These are phyloP conservation scores for Arabis hirsuta DNA, from an alignment of 345 rosid genomes.

Conservation along the genomic window DNA sequence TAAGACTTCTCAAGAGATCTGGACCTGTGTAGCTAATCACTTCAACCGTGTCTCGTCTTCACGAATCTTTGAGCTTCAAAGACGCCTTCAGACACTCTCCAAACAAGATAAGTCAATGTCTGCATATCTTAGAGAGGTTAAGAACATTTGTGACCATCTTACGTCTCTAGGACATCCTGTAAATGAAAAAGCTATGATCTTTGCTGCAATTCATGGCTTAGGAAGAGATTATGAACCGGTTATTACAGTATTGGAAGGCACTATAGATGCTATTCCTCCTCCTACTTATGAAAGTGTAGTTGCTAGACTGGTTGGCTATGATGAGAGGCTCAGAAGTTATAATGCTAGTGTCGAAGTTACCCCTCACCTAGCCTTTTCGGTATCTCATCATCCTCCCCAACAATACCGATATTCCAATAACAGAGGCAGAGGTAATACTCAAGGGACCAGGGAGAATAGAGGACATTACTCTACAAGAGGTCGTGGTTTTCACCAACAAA, in stretches of 20 bases:
- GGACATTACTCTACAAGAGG: not conserved
- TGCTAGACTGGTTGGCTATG: too few relatives aligned
- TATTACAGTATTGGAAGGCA: too few relatives aligned
- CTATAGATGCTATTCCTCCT: too few relatives aligned
- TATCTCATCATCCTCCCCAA: too few relatives aligned
- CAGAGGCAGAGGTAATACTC: too few relatives aligned
- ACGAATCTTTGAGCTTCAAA: not conserved
- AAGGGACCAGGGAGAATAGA: not conserved
- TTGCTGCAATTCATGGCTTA: not conserved
- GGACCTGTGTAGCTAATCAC: not conserved
- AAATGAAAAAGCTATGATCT: not conserved
- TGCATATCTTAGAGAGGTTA: not conserved
- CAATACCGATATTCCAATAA: too few relatives aligned
- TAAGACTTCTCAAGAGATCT: not conserved
- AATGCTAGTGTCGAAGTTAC: too few relatives aligned
- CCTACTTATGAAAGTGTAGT: not conserved
- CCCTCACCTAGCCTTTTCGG: too few relatives aligned
- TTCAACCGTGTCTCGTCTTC: not conserved
- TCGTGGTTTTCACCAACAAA: not conserved
- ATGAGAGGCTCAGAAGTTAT: too few relatives aligned
- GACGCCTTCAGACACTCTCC: not conserved
- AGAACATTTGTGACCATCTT: not conserved
- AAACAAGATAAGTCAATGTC: not conserved
- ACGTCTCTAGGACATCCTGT: not conserved
- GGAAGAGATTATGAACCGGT: not conserved